These are phyloP conservation scores for Martensiomyces pterosporus DNA, from an alignment of 192 early-diverging fungal genomes.

Conservation along the genomic window DNA sequence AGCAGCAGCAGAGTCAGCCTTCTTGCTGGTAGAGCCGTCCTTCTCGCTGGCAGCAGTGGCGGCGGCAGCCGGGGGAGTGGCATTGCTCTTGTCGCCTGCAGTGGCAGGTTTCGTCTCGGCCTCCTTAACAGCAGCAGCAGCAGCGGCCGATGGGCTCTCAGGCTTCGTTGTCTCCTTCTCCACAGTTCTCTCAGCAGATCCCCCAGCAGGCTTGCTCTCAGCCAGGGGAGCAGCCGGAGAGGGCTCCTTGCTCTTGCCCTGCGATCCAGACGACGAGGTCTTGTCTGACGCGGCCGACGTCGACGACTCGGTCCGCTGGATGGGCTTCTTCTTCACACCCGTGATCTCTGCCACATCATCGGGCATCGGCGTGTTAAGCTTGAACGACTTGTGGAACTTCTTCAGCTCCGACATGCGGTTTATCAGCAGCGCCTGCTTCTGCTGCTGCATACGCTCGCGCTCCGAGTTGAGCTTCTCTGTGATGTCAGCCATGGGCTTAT, in stretches of 20 bases:
- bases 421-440: slow-evolving; percentile 67
- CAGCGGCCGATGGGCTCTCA: not conserved
- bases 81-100: not conserved
- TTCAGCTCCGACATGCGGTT: slow-evolving; percentile 75
- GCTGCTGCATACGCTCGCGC: slow-evolving; percentile 71
- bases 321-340: slow-evolving; percentile 48
- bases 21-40: slow-evolving; percentile 7
- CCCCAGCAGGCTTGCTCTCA: not conserved
- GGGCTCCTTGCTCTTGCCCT: too few species aligned
- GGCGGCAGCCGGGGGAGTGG: not conserved
- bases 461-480: slow-evolving; percentile 62
- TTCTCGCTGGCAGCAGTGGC: not conserved
- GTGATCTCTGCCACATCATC: slow-evolving; percentile 76
- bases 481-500: slow-evolving; percentile 55
- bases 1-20: not conserved
- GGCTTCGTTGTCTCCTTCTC: not conserved
- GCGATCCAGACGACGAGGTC: slow-evolving; percentile 9
- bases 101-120: not conserved
- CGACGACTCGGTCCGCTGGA: slow-evolving; percentile 12
- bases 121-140: too few species aligned
- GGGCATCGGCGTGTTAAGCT: slow-evolving; percentile 78
- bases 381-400: slow-evolving; percentile 74
- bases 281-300: slow-evolving; percentile 7
- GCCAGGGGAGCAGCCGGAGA: not conserved
- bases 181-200: too few species aligned